These are phyloP conservation scores for Phaseolus coccineus DNA, from an alignment of 331 rosid species.

Conservation along the genomic window DNA sequence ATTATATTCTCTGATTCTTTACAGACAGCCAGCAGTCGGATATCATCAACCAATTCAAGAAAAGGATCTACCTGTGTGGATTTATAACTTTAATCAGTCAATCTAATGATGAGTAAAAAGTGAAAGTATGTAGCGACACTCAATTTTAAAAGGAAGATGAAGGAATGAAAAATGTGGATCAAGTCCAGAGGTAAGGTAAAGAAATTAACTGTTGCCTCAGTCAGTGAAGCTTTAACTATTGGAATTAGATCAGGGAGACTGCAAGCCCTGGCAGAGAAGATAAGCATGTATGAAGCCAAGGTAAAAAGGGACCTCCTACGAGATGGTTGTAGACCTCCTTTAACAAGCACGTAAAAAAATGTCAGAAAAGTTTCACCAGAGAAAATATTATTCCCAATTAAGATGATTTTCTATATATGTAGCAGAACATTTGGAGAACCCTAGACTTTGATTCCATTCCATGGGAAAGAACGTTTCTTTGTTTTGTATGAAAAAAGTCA, in stretches of 20 bases:
- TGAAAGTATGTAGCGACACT: conserved; percentile 4
- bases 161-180: conserved; percentile 35
- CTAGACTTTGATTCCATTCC: conserved; percentile 26
- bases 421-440: conserved; percentile 31
- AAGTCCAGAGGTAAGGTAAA: conserved; percentile 35
- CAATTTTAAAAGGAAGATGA: conserved; percentile 36
- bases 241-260: conserved; percentile 74
- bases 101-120: conserved; percentile 4
- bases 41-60: conserved; percentile 77
- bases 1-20: conserved; percentile 54
- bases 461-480: conserved; percentile 31
- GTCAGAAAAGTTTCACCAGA: conserved; percentile 31
- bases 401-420: conserved; percentile 27
- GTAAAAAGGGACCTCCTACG: conserved; percentile 92
- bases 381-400: conserved; percentile 31
- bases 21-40: conserved; percentile 67
- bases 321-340: conserved; percentile 84
- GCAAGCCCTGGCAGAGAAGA: conserved; percentile 83
- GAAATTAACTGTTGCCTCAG: conserved; percentile 62
- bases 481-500: conserved; percentile 26
- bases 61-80: conserved; percentile 83
- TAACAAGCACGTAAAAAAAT: conserved; percentile 48
- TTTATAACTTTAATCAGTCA: conserved; percentile 46
- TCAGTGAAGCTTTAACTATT: conserved; percentile 70
- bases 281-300: conserved; percentile 87